phyloP scores from a whole-genome alignment of 2,329 filamentous ascomycete genomes.

The Fusarium scirpi region DNA sequence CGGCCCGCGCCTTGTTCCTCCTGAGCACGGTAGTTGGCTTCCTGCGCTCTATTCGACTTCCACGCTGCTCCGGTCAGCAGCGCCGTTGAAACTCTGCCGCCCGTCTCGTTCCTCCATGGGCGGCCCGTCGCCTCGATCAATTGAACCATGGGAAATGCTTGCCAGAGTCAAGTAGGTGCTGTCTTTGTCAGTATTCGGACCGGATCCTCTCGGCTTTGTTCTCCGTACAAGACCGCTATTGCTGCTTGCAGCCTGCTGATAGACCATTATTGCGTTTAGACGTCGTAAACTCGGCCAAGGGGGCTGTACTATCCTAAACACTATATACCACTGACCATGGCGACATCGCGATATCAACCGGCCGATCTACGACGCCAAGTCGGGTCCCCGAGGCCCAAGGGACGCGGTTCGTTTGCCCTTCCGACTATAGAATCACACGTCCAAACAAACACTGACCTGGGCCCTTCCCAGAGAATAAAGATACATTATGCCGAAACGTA shows the following conservation, averaged over 20 bases:
- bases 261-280: slow-evolving; percentile 46
- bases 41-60: slow-evolving; percentile 20
- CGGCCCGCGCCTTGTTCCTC: slow-evolving; percentile 33
- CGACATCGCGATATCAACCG: slow-evolving; percentile 59
- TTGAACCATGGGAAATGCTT: slow-evolving; percentile 63
- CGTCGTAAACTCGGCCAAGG: slow-evolving; percentile 58
- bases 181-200: slow-evolving; percentile 32
- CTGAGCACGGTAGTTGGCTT: slow-evolving; percentile 26
- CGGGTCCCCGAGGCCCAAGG: slow-evolving; percentile 68
- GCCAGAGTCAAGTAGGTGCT: slow-evolving; percentile 58
- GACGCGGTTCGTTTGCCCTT: slow-evolving; percentile 60
- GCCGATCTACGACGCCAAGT: slow-evolving; percentile 64
- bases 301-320: slow-evolving; percentile 47
- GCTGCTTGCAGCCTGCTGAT: slow-evolving; percentile 27
- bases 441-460: slow-evolving; percentile 24
- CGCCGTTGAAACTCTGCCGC: slow-evolving; percentile 32
- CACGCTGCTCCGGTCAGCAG: slow-evolving; percentile 40
- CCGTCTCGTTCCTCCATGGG: slow-evolving; percentile 55
- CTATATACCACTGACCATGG: slow-evolving; percentile 55
- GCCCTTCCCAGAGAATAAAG: slow-evolving; percentile 75
- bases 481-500: slow-evolving; percentile 91
- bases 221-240: not conserved
- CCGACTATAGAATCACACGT: slow-evolving; percentile 8
- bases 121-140: slow-evolving; percentile 55
- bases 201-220: slow-evolving; percentile 15